Conservation (phyloP, 1,139 yeast genomes). For the Kodamaea ohmeri region DNA sequence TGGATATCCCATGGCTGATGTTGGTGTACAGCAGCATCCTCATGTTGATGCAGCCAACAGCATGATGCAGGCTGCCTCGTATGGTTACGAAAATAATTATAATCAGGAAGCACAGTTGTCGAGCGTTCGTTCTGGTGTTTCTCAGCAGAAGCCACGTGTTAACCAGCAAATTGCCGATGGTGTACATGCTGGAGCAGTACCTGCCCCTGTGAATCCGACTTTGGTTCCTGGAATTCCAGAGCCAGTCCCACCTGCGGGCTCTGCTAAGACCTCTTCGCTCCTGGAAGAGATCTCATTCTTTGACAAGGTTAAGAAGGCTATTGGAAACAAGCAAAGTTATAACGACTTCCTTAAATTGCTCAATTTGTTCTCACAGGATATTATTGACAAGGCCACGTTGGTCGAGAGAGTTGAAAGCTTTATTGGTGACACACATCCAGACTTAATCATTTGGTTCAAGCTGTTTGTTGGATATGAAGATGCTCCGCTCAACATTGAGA, state of each 20-base stretch:
- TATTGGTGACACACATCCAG: constrained; percentile 72
- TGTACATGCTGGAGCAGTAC: constrained; percentile 22
- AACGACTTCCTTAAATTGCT: constrained; percentile 86
- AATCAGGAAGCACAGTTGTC: constrained; percentile 54
- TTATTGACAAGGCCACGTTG: constrained; percentile 77
- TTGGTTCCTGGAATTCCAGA: constrained; percentile 85
- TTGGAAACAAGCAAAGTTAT: constrained; percentile 87
- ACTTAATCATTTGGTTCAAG: constrained; percentile 87
- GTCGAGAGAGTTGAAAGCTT: constrained; percentile 85
- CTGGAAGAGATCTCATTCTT: constrained; percentile 86
- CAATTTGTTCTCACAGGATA: constrained; percentile 84
- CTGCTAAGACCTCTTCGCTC: constrained; percentile 53
- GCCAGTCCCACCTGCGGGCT: constrained; percentile 68
- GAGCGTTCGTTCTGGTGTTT: constrained; percentile 45
- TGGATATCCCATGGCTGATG: constrained; percentile 8
- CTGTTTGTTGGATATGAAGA: constrained; percentile 85
- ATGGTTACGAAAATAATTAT: constrained; percentile 31
- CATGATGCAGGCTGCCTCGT: constrained; percentile 26
- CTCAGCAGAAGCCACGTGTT: constrained; percentile 8
- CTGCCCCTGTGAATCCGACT: constrained; percentile 50
- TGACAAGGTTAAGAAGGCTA: constrained; percentile 86
- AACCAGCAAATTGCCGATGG: constrained; percentile 17
- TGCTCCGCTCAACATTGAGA: constrained; percentile 75
- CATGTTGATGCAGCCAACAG: constrained; percentile 11
- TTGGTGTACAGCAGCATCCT: constrained; percentile 9